phyloP scores from a whole-genome alignment of 805 yeast species.

The Saccharomycopsis synnaedendra region DNA sequence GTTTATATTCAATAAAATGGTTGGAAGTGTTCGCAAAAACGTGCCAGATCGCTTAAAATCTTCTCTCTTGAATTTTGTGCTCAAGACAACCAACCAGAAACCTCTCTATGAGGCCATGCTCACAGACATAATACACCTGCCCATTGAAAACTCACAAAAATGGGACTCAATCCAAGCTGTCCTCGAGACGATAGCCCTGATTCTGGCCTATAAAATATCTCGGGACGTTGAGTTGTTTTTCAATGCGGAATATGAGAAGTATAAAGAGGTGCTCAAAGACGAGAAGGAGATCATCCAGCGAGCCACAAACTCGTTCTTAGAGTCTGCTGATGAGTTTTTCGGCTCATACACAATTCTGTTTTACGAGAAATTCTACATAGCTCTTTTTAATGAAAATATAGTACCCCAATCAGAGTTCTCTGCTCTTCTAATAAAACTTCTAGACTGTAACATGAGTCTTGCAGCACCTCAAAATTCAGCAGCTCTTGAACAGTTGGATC shows the following conservation, averaged over 20 bases:
- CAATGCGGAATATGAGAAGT: not conserved
- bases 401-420: not conserved
- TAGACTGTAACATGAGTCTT: slow-evolving; percentile 8
- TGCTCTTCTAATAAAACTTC: not conserved
- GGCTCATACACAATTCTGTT: not conserved
- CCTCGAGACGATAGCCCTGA: not conserved
- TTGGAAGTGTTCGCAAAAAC: no score
- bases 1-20: no score
- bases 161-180: not conserved
- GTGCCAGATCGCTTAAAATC: no score
- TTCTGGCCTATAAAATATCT: not conserved
- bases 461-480: not conserved
- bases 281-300: no score
- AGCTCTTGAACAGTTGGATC: no score
- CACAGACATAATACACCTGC: not conserved
- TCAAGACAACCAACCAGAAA: no score
- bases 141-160: not conserved
- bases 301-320: no score
- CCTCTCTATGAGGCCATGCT: no score
- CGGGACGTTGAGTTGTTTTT: not conserved
- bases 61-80: no score
- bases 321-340: not conserved
- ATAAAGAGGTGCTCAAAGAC: not conserved
- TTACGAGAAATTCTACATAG: not conserved
- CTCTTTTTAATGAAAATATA: not conserved